Evolutionary conservation across 805 yeast genomes (phyloP), one percentile per base, ranked within the genome.

Genomic region (Candida krabiensis): DNA sequence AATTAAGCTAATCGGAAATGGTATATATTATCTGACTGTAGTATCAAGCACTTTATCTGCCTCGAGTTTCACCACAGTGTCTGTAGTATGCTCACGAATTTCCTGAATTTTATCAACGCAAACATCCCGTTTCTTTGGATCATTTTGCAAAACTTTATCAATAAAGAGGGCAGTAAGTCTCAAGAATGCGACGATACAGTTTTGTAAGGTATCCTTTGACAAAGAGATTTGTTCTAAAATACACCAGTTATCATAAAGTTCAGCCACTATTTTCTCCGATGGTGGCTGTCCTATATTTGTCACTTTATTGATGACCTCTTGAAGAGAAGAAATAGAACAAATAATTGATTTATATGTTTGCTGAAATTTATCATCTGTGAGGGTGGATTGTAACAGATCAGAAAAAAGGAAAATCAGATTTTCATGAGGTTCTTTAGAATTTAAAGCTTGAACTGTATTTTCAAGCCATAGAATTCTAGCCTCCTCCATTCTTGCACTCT

Each of bases 131-230:
- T 79, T 83, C 5, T 25, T 39, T 0, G 22, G 23, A 24, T 37
- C 40, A n/a, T 27, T 30, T 3, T 23, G 16, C 16, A 19, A 24
- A 26, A 33, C 9, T 19, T 32, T 42, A 4, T n/a, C 12, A 13
- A 29, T 23, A 4, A 56, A 21, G n/a, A 41, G 18, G n/a, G 42
- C 41, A 1, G 56, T 46, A 4, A 49, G 17, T 25, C 64, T 54
- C 5, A 58, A 61, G 36, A 66, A 71, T 19, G 77, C 77, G 15
- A 83, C 57, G 38, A 81, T 70, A 3, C 82, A 86, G 43, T 71
- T 75, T 51, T 84, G 91, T 26, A 60, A 38, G 17, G 56, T 53
- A 18, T 49, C 56, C n/a, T 42, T 37, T 9, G 47, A 31, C 3
- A 51, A 35, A 30, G 56, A 49, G 4, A 37, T 21, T 2, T 32